phyloP scores from a whole-genome alignment of 805 yeast species.

The Komagataella mondaviorum region DNA sequence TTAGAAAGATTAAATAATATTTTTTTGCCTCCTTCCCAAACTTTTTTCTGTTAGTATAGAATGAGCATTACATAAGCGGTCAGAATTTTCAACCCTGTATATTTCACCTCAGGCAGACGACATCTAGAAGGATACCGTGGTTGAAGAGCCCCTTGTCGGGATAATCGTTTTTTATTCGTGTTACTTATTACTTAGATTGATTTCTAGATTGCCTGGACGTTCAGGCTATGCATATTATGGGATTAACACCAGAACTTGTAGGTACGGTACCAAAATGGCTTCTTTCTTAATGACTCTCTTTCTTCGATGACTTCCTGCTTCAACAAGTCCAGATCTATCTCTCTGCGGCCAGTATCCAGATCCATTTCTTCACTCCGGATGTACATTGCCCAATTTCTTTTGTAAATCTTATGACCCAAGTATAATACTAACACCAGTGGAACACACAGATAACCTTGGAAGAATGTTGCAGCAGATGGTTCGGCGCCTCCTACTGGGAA shows the following conservation, averaged over 20 bases:
- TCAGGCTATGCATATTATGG: neutral
- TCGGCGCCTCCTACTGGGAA: conserved; percentile 44
- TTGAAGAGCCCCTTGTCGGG: too few species aligned
- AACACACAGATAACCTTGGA: conserved; percentile 49
- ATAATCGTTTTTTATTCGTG: neutral
- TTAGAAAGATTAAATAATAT: conserved; percentile 1
- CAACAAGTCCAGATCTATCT: conserved; percentile 40
- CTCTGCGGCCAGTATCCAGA: conserved; percentile 51
- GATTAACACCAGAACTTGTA: conserved; percentile 44
- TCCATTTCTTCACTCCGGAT: conserved; percentile 37
- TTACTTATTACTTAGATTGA: neutral
- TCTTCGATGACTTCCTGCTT: conserved; percentile 47
- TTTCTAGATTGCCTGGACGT: neutral
- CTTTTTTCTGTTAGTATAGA: too few species aligned
- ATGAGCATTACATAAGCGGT: neutral
- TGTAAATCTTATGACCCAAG: conserved; percentile 19
- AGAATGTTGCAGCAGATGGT: conserved; percentile 46
- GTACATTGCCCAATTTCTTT: conserved; percentile 28
- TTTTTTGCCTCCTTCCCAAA: neutral
- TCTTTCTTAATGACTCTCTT: conserved; percentile 30
- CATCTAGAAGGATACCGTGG: too few species aligned
- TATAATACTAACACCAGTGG: conserved; percentile 47
- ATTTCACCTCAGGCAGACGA: too few species aligned
- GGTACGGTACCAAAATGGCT: conserved; percentile 32
- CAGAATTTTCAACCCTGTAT: too few species aligned